Percentiles rank a stretch among this genome's conserved stretches.
phyloP scores from a whole-genome alignment of 768 basidiomycete species.

The Leccinum fibrillosum region DNA sequence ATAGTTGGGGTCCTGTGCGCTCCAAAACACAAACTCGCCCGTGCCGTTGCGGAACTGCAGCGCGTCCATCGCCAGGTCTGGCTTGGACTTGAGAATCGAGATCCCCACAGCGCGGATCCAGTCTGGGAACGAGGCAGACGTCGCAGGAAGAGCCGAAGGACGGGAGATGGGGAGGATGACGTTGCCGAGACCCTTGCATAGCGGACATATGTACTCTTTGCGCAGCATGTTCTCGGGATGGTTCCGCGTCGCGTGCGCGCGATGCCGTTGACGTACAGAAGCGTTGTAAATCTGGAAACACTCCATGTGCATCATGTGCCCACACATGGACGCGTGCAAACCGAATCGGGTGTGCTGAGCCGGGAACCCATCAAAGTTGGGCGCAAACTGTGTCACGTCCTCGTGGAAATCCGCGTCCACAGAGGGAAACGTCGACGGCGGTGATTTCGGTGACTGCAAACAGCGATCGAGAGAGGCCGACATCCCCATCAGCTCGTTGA shows the following conservation, averaged over 20 bases:
- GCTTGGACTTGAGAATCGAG: conserved; percentile 80
- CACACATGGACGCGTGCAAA: conserved; percentile 83
- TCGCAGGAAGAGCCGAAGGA: conserved; percentile 43
- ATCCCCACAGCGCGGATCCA: conserved; percentile 91
- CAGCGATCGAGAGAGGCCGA: conserved; percentile 64
- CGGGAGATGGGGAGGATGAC: conserved; percentile 80
- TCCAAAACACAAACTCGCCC: conserved; percentile 88
- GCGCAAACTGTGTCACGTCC: conserved; percentile 40
- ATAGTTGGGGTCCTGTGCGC: conserved; percentile 75
- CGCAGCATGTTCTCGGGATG: conserved; percentile 94
- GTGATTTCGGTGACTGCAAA: conserved; percentile 11
- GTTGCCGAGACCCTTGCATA: conserved; percentile 97
- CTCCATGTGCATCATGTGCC: conserved; percentile 94
- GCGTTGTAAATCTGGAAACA: conserved; percentile 90
- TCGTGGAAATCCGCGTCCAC: conserved; percentile 23
- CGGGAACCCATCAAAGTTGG: conserved; percentile 75
- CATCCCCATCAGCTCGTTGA: conserved; percentile 70
- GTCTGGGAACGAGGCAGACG: conserved; percentile 68
- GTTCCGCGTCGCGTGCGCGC: conserved; percentile 84
- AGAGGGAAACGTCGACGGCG: conserved; percentile 36
- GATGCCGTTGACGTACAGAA: conserved; percentile 85
- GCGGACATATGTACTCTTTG: conserved; percentile 88
- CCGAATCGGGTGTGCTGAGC: conserved; percentile 76
- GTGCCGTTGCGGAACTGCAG: conserved; percentile 77
- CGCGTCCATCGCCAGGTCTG: conserved; percentile 67